Conservation (phyloP, 371 early-diverging fungal genomes). For the Rhizopus delemar region DNA sequence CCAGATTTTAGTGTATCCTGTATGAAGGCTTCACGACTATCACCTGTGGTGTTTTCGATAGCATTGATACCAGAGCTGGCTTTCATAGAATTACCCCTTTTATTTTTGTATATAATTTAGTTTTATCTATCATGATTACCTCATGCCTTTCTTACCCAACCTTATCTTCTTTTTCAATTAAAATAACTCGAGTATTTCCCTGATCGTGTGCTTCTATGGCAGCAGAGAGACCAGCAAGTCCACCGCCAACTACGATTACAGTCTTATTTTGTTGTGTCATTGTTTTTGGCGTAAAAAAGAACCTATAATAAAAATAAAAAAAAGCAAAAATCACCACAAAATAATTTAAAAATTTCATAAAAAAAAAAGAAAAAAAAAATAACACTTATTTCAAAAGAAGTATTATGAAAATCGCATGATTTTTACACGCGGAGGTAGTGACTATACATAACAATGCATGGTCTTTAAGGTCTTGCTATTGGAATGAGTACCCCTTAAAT, state of each 20-base stretch:
- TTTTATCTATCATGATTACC: neutral
- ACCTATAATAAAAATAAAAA: slow-evolving; percentile 17
- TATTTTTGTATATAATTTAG: neutral
- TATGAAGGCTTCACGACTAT: slow-evolving; percentile 67
- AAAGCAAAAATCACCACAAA: slow-evolving; percentile 16
- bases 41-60: slow-evolving; percentile 62
- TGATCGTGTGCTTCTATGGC: slow-evolving; percentile 72
- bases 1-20: slow-evolving; percentile 77
- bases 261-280: slow-evolving; percentile 18
- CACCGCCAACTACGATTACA: slow-evolving; percentile 73
- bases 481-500: too few species aligned
- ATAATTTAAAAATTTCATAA: slow-evolving; percentile 11
- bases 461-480: too few species aligned
- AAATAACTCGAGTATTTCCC: slow-evolving; percentile 59
- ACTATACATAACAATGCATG: too few species aligned
- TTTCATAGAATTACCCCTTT: slow-evolving; percentile 75
- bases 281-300: slow-evolving; percentile 1
- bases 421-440: too few species aligned
- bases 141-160: slow-evolving; percentile 42
- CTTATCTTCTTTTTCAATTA: slow-evolving; percentile 78
- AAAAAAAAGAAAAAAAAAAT: slow-evolving; percentile 1
- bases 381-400: neutral
- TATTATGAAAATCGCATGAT: slow-evolving; percentile 18
- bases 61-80: slow-evolving; percentile 89
- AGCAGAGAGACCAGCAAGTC: slow-evolving; percentile 80